A percentile compares a stretch with the other conserved stretches of the same genome.
Conservation (phyloP, 2,329 filamentous ascomycete species). For the Aspergillus jensenii region DNA sequence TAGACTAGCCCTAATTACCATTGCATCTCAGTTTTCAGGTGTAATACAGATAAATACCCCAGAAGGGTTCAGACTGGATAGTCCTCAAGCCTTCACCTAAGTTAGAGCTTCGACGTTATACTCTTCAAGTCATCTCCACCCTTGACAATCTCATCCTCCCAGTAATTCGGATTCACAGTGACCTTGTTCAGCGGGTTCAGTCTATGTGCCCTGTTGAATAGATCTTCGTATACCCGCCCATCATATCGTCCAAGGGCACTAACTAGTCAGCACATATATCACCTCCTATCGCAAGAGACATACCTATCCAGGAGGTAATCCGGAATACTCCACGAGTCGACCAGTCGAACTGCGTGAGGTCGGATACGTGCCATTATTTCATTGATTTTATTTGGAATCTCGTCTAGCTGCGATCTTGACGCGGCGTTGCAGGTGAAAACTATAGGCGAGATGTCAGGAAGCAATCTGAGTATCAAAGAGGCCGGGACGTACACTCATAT, state of each 20-base stretch:
- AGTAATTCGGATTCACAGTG: slow-evolving; percentile 48
- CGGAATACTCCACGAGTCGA: slow-evolving; percentile 54
- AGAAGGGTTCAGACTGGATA: too few relatives aligned
- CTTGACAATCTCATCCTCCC: slow-evolving; percentile 28
- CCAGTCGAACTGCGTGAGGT: slow-evolving; percentile 53
- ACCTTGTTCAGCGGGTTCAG: slow-evolving; percentile 52
- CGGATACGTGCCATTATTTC: slow-evolving; percentile 49
- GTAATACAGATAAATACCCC: too few relatives aligned
- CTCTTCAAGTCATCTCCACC: slow-evolving; percentile 13
- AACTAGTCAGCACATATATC: background rate
- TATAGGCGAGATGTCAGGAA: background rate
- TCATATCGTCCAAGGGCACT: slow-evolving; percentile 53
- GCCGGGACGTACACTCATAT: slow-evolving; percentile 22
- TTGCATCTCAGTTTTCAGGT: too few relatives aligned
- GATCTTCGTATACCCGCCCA: slow-evolving; percentile 55
- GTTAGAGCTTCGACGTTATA: too few relatives aligned
- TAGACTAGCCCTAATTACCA: too few relatives aligned
- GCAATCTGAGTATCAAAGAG: too few relatives aligned
- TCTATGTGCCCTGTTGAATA: slow-evolving; percentile 53
- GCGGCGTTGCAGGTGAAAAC: slow-evolving; percentile 48
- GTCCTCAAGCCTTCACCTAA: too few relatives aligned
- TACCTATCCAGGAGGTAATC: slow-evolving; percentile 52
- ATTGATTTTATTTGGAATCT: slow-evolving; percentile 43
- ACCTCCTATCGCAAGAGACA: background rate
- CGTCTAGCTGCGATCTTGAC: slow-evolving; percentile 41